Percentiles rank a stretch among this genome's conserved stretches.
phyloP scores from a whole-genome alignment of 345 rosid genomes.

The Lumnitzera littorea region DNA sequence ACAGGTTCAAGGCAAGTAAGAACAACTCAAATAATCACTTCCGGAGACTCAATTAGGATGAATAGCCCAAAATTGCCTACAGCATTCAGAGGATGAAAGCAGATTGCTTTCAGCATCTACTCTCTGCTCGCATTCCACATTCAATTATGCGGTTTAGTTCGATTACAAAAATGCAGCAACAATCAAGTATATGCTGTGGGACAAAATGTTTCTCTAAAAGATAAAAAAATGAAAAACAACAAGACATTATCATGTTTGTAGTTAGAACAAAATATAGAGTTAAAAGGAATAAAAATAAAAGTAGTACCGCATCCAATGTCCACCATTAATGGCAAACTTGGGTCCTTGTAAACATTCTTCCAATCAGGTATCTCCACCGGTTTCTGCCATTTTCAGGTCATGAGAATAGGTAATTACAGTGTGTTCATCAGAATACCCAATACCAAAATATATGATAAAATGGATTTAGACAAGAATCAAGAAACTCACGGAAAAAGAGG shows the following conservation, averaged over 20 bases:
- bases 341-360: constrained; percentile 66
- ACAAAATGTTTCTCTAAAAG: too few relatives aligned
- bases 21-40: not conserved
- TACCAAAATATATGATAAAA: not conserved
- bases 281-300: not conserved
- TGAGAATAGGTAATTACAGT: not conserved
- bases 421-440: too few relatives aligned
- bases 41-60: not conserved
- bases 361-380: constrained; percentile 67
- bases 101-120: too few relatives aligned
- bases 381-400: constrained; percentile 22
- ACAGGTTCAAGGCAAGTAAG: not conserved
- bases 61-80: too few relatives aligned
- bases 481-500: constrained; percentile 62
- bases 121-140: too few relatives aligned
- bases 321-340: constrained; percentile 80
- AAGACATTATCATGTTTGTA: too few relatives aligned
- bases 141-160: too few relatives aligned
- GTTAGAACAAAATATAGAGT: not conserved
- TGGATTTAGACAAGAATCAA: not conserved
- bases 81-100: too few relatives aligned
- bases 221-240: too few relatives aligned
- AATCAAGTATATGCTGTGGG: too few relatives aligned
- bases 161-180: too few relatives aligned
- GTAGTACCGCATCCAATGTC: constrained; percentile 88